Conservation (phyloP, 345 rosid genomes). For the Syzygium oleosum region DNA sequence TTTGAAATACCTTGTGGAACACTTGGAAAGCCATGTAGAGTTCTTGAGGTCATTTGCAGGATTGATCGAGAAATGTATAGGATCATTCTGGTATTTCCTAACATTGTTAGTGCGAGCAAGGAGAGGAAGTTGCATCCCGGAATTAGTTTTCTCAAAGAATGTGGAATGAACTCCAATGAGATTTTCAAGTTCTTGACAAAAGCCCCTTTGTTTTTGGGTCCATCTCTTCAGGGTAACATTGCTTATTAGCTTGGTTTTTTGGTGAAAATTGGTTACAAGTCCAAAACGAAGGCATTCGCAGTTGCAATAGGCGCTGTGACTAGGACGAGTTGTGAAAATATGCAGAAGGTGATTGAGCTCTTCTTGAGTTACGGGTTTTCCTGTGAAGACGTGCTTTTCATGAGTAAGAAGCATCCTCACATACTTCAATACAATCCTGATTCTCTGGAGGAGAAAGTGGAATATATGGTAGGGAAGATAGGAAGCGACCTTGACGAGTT, state of each 20-base stretch:
- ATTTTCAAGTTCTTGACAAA: conserved; percentile 61
- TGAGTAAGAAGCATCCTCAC: conserved; percentile 87
- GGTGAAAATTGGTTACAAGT: conserved; percentile 57
- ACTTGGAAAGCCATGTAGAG: conserved; percentile 46
- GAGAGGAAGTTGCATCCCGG: conserved; percentile 65
- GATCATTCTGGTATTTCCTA: conserved; percentile 55
- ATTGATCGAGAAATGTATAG: conserved; percentile 29
- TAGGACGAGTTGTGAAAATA: conserved; percentile 63
- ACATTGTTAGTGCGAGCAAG: conserved; percentile 49
- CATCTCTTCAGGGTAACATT: conserved; percentile 48
- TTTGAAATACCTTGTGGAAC: conserved; percentile 50
- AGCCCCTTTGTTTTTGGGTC: conserved; percentile 59
- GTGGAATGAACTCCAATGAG: conserved; percentile 52
- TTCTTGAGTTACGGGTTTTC: conserved; percentile 56
- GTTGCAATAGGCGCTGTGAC: conserved; percentile 64
- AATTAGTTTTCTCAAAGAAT: conserved; percentile 59
- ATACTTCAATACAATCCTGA: conserved; percentile 47
- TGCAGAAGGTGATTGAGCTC: conserved; percentile 63
- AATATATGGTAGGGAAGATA: conserved; percentile 59
- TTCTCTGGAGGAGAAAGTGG: conserved; percentile 59
- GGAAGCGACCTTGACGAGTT: conserved; percentile 63
- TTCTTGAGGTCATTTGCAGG: conserved; percentile 59
- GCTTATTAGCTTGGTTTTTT: conserved; percentile 50
- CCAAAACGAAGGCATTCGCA: conserved; percentile 53
- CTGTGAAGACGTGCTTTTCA: conserved; percentile 35